These are phyloP conservation scores for Porcisia hertigi DNA, from an alignment of 208 protist species.

Conservation along the genomic window DNA sequence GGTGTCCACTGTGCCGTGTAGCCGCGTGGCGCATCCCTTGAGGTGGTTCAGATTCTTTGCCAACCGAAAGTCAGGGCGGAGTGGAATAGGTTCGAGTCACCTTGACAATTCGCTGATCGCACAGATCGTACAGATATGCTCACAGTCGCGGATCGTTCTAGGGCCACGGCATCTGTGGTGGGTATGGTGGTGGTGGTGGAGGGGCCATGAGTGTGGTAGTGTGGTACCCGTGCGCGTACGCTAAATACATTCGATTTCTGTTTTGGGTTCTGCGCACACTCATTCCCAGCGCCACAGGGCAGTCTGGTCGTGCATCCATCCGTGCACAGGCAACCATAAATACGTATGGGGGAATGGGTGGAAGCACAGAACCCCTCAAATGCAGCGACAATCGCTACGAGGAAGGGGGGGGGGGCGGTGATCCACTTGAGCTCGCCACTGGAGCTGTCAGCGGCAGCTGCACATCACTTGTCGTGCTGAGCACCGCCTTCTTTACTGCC, in stretches of 20 bases:
- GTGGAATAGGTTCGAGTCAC: too few relatives aligned
- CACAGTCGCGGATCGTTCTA: too few relatives aligned
- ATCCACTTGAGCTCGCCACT: background rate
- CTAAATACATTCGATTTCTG: background rate
- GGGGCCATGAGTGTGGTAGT: background rate
- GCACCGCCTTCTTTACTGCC: background rate
- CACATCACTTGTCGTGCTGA: background rate
- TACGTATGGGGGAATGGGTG: background rate
- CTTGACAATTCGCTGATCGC: too few relatives aligned
- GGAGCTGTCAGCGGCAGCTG: background rate
- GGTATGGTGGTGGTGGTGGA: too few relatives aligned
- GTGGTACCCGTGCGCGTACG: background rate
- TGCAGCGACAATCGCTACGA: too few relatives aligned
- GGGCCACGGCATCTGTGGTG: too few relatives aligned
- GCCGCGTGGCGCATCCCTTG: too few relatives aligned
- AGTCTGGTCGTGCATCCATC: background rate
- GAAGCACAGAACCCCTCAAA: background rate
- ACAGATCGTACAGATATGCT: too few relatives aligned
- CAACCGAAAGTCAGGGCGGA: too few relatives aligned
- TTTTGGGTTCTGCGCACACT: background rate
- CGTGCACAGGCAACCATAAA: too few relatives aligned
- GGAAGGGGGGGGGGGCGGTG: background rate
- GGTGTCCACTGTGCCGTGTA: too few relatives aligned
- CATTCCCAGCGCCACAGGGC: background rate
- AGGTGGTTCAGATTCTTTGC: too few relatives aligned